Conservation (phyloP, 1,284 basidiomycete species). For the Cystobasidiaceae sp. region DNA sequence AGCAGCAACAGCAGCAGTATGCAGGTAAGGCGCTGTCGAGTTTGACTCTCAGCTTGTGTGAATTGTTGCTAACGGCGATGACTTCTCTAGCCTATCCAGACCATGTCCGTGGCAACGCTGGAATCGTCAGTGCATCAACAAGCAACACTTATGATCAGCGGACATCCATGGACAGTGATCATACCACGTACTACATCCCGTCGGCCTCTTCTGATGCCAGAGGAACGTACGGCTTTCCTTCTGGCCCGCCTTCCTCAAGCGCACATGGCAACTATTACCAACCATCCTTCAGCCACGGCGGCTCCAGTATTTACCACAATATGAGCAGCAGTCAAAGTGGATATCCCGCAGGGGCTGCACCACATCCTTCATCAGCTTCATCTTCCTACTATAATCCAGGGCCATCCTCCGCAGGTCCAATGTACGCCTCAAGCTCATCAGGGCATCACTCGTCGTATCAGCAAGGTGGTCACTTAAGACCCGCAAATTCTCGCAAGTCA, state of each 20-base stretch:
- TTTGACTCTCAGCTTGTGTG: background rate
- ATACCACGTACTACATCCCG: constrained; percentile 23
- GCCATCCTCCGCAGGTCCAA: background rate
- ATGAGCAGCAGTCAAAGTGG: background rate
- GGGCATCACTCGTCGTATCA: background rate
- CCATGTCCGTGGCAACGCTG: background rate
- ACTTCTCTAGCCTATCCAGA: constrained; percentile 2
- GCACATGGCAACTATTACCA: constrained; percentile 16
- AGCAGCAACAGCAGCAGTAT: constrained; percentile 11
- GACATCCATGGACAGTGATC: constrained; percentile 20
- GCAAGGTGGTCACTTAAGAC: background rate
- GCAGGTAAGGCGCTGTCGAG: background rate
- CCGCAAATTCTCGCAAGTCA: constrained; percentile 29
- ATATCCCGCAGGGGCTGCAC: background rate
- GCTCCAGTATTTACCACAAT: background rate
- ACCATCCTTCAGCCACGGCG: background rate
- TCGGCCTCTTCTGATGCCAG: constrained; percentile 16
- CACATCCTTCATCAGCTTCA: background rate
- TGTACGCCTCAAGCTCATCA: background rate
- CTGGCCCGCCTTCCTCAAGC: constrained; percentile 8
- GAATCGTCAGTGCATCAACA: background rate
- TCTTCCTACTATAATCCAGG: background rate
- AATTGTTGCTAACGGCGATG: background rate
- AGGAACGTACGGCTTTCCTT: constrained; percentile 2
- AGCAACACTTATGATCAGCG: background rate